A percentile compares a stretch with the other conserved stretches of the same genome.
phyloP scores from a whole-genome alignment of 2,329 filamentous ascomycete species.

The Ophiocordyceps sinensis region DNA sequence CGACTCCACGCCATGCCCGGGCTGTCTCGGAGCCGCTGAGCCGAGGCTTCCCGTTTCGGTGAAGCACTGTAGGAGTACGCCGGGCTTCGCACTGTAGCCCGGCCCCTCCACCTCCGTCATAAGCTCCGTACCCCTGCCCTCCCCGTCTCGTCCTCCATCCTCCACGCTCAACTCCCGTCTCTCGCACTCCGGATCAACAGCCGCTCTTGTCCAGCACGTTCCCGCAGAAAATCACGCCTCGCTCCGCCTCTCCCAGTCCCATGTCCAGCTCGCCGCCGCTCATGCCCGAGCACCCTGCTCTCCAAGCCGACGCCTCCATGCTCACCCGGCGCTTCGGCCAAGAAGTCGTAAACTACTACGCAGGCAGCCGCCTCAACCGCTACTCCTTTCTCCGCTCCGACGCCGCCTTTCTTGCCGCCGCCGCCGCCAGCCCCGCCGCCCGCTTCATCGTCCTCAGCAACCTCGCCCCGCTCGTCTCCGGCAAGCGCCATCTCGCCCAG shows the following conservation, averaged over 20 bases:
- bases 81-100: no score
- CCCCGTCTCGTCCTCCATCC: no score
- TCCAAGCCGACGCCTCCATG: slow-evolving; percentile 44
- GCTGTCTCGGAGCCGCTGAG: no score
- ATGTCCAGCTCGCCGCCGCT: slow-evolving; percentile 16
- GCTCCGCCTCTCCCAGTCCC: slow-evolving; percentile 4
- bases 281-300: slow-evolving; percentile 28
- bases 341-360: slow-evolving; percentile 74
- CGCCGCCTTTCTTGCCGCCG: slow-evolving; percentile 52
- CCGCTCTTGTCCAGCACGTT: neutral
- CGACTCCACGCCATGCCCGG: no score
- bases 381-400: slow-evolving; percentile 65
- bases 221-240: neutral
- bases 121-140: no score
- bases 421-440: slow-evolving; percentile 50
- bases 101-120: no score
- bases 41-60: no score
- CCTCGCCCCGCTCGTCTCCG: slow-evolving; percentile 55
- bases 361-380: slow-evolving; percentile 63
- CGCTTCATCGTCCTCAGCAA: slow-evolving; percentile 68
- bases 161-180: no score
- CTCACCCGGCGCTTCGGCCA: slow-evolving; percentile 64
- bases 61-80: no score
- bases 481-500: slow-evolving; percentile 47
- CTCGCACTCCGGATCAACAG: no score